These are phyloP conservation scores for Clarireedia hainanense DNA, from an alignment of 2,329 filamentous ascomycete species.

Conservation along the genomic window DNA sequence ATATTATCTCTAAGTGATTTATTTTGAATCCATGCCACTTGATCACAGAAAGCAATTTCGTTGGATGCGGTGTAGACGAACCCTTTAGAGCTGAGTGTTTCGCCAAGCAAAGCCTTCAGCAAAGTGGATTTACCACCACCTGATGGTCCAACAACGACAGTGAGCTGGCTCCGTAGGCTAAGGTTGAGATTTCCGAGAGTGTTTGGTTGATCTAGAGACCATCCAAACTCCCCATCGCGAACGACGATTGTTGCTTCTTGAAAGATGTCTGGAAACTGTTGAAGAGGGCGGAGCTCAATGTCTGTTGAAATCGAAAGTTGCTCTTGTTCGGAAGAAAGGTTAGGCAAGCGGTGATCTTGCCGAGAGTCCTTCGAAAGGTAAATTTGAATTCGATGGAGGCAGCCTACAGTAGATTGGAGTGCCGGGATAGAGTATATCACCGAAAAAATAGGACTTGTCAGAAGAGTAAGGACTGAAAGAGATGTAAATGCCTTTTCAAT, in stretches of 20 bases:
- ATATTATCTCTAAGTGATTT: slow-evolving; percentile 24
- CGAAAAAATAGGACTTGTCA: slow-evolving; percentile 1
- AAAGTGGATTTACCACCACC: slow-evolving; percentile 25
- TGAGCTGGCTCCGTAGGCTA: slow-evolving; percentile 4
- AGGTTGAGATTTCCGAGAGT: neutral
- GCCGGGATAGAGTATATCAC: slow-evolving; percentile 1
- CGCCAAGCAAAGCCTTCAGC: slow-evolving; percentile 22
- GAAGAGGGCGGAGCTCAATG: neutral
- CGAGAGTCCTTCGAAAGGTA: neutral
- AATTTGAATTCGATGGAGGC: slow-evolving; percentile 9
- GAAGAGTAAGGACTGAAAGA: slow-evolving; percentile 1
- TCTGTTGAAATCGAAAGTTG: neutral
- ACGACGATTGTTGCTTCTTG: neutral
- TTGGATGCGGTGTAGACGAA: slow-evolving; percentile 1
- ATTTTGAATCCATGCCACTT: slow-evolving; percentile 38
- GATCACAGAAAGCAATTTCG: slow-evolving; percentile 35
- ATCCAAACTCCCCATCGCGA: neutral
- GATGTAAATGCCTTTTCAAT: slow-evolving; percentile 7
- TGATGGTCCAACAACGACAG: slow-evolving; percentile 25
- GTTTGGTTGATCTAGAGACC: neutral
- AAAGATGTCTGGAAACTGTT: neutral
- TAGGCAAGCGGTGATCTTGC: neutral
- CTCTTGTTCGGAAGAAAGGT: neutral
- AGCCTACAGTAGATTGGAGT: neutral
- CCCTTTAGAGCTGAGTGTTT: slow-evolving; percentile 9